These are phyloP conservation scores for Ephemerocybe angulata DNA, from an alignment of 768 basidiomycete genomes.

Conservation along the genomic window DNA sequence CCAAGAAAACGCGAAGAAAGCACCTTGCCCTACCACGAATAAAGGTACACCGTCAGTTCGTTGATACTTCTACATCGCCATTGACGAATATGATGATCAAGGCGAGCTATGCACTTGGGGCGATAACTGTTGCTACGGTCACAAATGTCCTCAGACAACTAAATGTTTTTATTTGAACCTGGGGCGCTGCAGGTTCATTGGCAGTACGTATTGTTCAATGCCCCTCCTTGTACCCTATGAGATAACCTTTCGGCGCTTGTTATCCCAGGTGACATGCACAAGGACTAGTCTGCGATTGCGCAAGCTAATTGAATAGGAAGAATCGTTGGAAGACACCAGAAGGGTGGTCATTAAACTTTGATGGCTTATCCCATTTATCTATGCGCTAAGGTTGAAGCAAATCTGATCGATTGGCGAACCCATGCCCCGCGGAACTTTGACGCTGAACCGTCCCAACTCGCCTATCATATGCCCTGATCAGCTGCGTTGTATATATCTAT, in stretches of 20 bases:
- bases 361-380: slow-evolving; percentile 17
- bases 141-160: slow-evolving; percentile 42
- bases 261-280: slow-evolving; percentile 38
- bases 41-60: slow-evolving; percentile 38
- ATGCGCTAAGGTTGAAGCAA: slow-evolving; percentile 19
- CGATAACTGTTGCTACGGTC: slow-evolving; percentile 55
- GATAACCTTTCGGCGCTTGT: slow-evolving; percentile 14
- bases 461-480: background rate
- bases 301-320: background rate
- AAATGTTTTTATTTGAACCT: slow-evolving; percentile 49
- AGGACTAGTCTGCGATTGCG: slow-evolving; percentile 23
- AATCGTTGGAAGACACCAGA: background rate
- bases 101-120: slow-evolving; percentile 57
- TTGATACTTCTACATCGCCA: background rate
- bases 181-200: slow-evolving; percentile 59
- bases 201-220: slow-evolving; percentile 38
- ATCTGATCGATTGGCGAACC: slow-evolving; percentile 31
- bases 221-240: slow-evolving; percentile 8
- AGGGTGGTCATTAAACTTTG: slow-evolving; percentile 4
- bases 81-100: slow-evolving; percentile 7
- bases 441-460: slow-evolving; percentile 12
- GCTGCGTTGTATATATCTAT: slow-evolving; percentile 2
- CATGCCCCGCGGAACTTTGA: slow-evolving; percentile 29
- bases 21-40: slow-evolving; percentile 57
- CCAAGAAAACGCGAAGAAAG: slow-evolving; percentile 54